Conservation (phyloP, 2,329 filamentous ascomycete genomes). For the Paracamarosporium sp. region DNA sequence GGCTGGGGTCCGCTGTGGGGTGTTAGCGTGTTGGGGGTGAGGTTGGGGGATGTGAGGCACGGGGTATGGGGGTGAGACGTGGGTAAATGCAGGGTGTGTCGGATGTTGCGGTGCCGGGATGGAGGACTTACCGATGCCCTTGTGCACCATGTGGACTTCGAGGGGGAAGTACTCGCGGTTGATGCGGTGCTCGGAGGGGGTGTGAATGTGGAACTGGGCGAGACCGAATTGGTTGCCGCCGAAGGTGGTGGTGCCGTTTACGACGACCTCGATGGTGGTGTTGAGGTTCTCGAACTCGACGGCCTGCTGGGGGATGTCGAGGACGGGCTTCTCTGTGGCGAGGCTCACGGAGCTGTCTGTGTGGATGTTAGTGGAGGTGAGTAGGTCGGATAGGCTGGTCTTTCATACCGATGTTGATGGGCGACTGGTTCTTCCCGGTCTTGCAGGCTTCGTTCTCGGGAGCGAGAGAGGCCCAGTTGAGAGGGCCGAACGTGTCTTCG, state of each 20-base stretch:
- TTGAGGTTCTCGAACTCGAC: slow-evolving; percentile 64
- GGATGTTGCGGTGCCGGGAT: neutral
- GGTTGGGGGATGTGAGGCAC: neutral
- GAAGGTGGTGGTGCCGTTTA: slow-evolving; percentile 56
- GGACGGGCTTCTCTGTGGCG: slow-evolving; percentile 32
- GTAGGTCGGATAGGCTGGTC: neutral
- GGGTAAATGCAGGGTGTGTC: slow-evolving; percentile 1
- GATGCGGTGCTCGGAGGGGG: slow-evolving; percentile 65
- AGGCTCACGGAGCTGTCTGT: slow-evolving; percentile 41
- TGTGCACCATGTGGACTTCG: slow-evolving; percentile 67
- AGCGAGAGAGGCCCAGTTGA: slow-evolving; percentile 60
- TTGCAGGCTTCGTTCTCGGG: slow-evolving; percentile 56
- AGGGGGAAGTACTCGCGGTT: slow-evolving; percentile 54
- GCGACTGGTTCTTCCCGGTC: slow-evolving; percentile 60
- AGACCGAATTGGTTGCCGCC: slow-evolving; percentile 52
- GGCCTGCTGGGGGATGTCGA: slow-evolving; percentile 52
- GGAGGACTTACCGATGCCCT: slow-evolving; percentile 49
- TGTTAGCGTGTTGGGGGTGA: slow-evolving; percentile 9
- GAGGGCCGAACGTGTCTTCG: slow-evolving; percentile 53
- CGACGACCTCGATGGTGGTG: slow-evolving; percentile 63
- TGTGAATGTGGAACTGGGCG: slow-evolving; percentile 67
- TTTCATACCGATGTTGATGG: slow-evolving; percentile 59
- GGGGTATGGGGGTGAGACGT: neutral
- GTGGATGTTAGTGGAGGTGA: neutral
- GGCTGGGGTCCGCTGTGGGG: slow-evolving; percentile 35